A percentile compares a stretch with the other conserved stretches of the same genome.
Evolutionary conservation across 2,329 filamentous ascomycete species (phyloP).

Genomic region (Ophiostoma piceae): DNA sequence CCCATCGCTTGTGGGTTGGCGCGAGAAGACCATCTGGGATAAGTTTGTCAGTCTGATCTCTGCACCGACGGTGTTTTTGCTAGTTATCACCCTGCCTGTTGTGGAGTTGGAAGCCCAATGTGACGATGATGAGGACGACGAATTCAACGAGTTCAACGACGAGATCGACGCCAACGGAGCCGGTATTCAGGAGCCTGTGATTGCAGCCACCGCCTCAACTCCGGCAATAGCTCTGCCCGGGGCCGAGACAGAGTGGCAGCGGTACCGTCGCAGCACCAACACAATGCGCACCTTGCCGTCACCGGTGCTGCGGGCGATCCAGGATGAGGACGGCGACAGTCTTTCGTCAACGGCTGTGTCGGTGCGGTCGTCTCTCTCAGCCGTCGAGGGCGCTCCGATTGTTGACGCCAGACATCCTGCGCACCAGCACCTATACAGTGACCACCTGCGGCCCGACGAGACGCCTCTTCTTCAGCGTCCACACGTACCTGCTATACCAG

Average conservation of each 20-base stretch:
- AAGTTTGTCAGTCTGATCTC: constrained; percentile 75
- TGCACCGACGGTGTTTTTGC: constrained; percentile 81
- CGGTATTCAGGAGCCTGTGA: constrained; percentile 4
- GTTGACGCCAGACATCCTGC: background rate
- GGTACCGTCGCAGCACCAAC: constrained; percentile 47
- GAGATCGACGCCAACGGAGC: background rate
- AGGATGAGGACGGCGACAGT: background rate
- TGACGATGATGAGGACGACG: constrained; percentile 38
- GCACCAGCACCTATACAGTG: constrained; percentile 6
- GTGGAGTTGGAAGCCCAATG: constrained; percentile 65
- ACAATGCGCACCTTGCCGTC: constrained; percentile 4
- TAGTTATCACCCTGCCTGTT: constrained; percentile 87
- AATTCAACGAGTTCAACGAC: background rate
- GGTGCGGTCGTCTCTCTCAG: constrained; percentile 11
- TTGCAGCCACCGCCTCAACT: background rate
- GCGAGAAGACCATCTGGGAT: constrained; percentile 76
- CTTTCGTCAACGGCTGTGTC: constrained; percentile 21
- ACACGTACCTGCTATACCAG: background rate
- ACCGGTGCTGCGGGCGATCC: constrained; percentile 10
- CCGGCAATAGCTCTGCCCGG: constrained; percentile 31
- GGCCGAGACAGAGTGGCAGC: constrained; percentile 54
- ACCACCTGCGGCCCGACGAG: background rate
- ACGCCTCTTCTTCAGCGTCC: background rate
- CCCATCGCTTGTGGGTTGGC: constrained; percentile 79
- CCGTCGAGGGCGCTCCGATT: background rate